These are phyloP conservation scores for Hyphopichia burtonii DNA, from an alignment of 1,139 yeast genomes.

Conservation along the genomic window DNA sequence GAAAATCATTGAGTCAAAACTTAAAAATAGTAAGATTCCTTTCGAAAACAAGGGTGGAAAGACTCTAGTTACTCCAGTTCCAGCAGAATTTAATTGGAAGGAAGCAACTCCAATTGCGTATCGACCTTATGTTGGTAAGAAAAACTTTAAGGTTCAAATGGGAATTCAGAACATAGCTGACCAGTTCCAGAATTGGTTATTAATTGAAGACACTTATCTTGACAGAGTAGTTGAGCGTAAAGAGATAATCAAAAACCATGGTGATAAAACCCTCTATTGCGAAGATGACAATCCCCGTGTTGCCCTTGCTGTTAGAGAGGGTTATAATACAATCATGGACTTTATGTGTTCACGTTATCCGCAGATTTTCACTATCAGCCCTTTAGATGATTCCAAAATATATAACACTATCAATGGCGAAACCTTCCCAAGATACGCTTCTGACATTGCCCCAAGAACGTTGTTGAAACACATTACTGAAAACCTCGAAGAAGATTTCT, in stretches of 20 bases:
- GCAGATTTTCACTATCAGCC: slow-evolving; percentile 22
- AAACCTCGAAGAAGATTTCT: slow-evolving; percentile 41
- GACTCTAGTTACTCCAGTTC: neutral
- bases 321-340: slow-evolving; percentile 25
- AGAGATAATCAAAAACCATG: slow-evolving; percentile 15
- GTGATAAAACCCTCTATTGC: slow-evolving; percentile 21
- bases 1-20: too few relatives aligned
- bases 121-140: slow-evolving; percentile 49
- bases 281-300: slow-evolving; percentile 16
- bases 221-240: slow-evolving; percentile 21
- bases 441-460: slow-evolving; percentile 13
- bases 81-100: slow-evolving; percentile 45
- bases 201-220: slow-evolving; percentile 36
- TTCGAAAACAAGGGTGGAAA: neutral
- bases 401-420: slow-evolving; percentile 30
- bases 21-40: too few relatives aligned
- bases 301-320: slow-evolving; percentile 30
- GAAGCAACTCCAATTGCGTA: slow-evolving; percentile 45
- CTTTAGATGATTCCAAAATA: slow-evolving; percentile 11
- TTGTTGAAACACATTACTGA: slow-evolving; percentile 25
- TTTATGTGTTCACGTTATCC: slow-evolving; percentile 36
- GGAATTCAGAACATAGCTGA: slow-evolving; percentile 30
- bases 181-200: slow-evolving; percentile 34
- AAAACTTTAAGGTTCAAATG: slow-evolving; percentile 39
- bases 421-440: slow-evolving; percentile 21